phyloP scores from a whole-genome alignment of 2,329 filamentous ascomycete species.

The Cladophialophora chaetospira region DNA sequence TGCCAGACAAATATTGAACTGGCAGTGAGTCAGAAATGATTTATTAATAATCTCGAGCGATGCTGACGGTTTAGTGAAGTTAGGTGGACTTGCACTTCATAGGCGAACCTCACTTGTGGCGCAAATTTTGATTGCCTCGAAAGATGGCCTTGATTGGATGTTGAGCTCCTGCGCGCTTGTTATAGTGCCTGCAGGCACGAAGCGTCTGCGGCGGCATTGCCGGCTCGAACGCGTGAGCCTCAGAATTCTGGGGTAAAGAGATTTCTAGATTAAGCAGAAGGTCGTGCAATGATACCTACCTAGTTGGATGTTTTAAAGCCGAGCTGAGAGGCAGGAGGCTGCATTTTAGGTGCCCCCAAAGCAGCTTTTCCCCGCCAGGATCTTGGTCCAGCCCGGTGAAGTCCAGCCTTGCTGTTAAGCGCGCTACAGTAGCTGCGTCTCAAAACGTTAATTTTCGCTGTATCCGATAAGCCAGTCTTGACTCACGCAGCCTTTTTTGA shows the following conservation, averaged over 20 bases:
- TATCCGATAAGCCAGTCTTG: conserved; percentile 10
- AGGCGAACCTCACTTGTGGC: background rate
- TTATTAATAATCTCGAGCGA: background rate
- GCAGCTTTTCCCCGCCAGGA: background rate
- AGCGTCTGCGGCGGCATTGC: too few species aligned
- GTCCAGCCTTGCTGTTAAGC: conserved; percentile 3
- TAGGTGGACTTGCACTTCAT: too few species aligned
- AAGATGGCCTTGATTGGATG: background rate
- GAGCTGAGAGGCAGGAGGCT: too few species aligned
- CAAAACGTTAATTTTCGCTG: conserved; percentile 7
- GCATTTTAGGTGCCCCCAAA: too few species aligned
- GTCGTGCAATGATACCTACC: too few species aligned
- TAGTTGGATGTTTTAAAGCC: too few species aligned
- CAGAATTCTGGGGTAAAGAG: too few species aligned
- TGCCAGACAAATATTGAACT: too few species aligned
- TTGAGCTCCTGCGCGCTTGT: conserved; percentile 1
- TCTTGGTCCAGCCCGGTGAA: background rate
- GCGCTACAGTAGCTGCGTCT: conserved; percentile 4
- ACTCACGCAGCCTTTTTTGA: conserved; percentile 12
- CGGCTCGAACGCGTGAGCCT: too few species aligned
- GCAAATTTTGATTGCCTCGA: conserved; percentile 7
- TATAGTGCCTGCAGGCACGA: background rate
- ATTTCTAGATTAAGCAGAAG: too few species aligned
- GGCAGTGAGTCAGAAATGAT: too few species aligned
- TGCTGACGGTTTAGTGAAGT: background rate